These are phyloP conservation scores for Diaporthe velutina DNA, from an alignment of 2,329 filamentous ascomycete species.

Conservation along the genomic window DNA sequence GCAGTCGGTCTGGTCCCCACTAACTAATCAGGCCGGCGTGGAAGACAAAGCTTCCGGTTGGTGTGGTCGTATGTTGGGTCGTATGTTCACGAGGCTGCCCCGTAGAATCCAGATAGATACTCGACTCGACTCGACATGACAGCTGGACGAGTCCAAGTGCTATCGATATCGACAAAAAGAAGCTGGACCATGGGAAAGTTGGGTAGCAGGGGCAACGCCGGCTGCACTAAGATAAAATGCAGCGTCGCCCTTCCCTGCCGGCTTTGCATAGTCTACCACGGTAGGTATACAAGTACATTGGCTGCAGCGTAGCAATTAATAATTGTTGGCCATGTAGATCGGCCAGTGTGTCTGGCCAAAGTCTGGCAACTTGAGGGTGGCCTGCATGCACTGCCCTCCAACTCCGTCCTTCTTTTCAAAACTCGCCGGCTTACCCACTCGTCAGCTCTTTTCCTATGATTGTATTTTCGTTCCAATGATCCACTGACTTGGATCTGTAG, in stretches of 20 bases:
- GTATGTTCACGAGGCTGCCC: slow-evolving; percentile 17
- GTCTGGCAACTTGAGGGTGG: slow-evolving; percentile 7
- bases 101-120: background rate
- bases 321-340: slow-evolving; percentile 1
- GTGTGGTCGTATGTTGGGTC: slow-evolving; percentile 25
- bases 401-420: slow-evolving; percentile 17
- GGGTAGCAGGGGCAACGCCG: background rate
- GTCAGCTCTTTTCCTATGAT: slow-evolving; percentile 5
- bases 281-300: background rate
- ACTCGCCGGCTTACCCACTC: slow-evolving; percentile 12
- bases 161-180: slow-evolving; percentile 26
- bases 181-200: background rate
- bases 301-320: slow-evolving; percentile 2
- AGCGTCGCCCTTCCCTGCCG: background rate
- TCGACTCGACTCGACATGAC: slow-evolving; percentile 24
- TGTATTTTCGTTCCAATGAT: background rate
- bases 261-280: background rate
- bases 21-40: slow-evolving; percentile 28
- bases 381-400: slow-evolving; percentile 14
- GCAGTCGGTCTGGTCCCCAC: background rate
- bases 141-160: slow-evolving; percentile 19
- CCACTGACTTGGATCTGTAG: slow-evolving; percentile 9
- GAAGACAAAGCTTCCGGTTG: slow-evolving; percentile 32
- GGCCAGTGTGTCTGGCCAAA: background rate
- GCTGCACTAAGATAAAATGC: background rate